These are phyloP conservation scores for Juncus effusus DNA, from an alignment of 176 grass and related monocot genomes.

Conservation along the genomic window DNA sequence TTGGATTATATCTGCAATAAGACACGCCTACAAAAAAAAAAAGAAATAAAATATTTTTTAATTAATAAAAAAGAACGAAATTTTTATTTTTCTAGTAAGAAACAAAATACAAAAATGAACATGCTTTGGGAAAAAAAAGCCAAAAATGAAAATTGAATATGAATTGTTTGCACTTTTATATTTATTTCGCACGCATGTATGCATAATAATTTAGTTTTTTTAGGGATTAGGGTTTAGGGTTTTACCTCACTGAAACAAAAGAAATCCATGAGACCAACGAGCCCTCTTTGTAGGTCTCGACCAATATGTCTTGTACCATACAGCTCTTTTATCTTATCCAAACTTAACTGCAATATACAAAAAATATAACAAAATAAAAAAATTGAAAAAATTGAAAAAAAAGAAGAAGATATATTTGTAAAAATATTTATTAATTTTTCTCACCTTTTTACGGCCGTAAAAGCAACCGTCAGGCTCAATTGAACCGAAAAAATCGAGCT, in stretches of 20 bases:
- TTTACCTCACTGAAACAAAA: conserved; percentile 99
- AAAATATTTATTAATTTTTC: background rate
- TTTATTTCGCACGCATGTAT: background rate
- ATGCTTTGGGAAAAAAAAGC: background rate
- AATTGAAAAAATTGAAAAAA: conserved; percentile 12
- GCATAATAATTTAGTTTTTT: background rate
- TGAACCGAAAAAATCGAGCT: conserved; percentile 97
- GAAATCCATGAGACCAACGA: conserved; percentile 98
- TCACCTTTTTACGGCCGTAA: conserved; percentile 77
- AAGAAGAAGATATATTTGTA: background rate
- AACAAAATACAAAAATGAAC: no score
- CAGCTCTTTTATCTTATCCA: conserved; percentile 75
- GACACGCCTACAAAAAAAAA: conserved; percentile 68
- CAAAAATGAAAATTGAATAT: conserved; percentile 9
- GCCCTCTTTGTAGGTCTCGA: conserved; percentile 55
- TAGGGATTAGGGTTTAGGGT: conserved; percentile 21
- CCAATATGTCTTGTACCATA: conserved; percentile 94
- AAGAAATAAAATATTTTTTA: background rate
- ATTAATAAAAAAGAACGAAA: no score
- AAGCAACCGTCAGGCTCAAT: conserved; percentile 93
- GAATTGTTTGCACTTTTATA: background rate
- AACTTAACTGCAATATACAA: conserved; percentile 52
- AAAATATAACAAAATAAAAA: background rate
- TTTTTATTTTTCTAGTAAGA: conserved; percentile 28
- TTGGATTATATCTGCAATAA: conserved; percentile 93